These are phyloP conservation scores for Eucalyptus polybractea DNA, from an alignment of 345 rosid genomes.

Conservation along the genomic window DNA sequence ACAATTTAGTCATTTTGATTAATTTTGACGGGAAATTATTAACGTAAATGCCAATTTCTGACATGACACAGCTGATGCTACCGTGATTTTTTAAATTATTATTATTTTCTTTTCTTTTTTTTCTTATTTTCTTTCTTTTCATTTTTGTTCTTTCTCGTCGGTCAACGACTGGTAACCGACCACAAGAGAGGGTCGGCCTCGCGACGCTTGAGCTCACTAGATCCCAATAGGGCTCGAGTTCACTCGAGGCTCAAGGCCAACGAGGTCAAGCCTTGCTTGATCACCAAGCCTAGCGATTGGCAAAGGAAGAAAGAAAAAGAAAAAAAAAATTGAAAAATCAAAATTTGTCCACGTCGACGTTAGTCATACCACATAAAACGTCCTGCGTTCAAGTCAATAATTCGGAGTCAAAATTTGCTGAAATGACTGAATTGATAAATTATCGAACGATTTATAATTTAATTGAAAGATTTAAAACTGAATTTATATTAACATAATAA, in stretches of 20 bases:
- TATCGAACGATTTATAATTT: too few species aligned
- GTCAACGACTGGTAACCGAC: fast-evolving
- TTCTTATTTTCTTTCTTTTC: neutral
- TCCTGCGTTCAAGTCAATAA: fast-evolving
- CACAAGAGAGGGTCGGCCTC: neutral
- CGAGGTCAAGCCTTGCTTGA: too few species aligned
- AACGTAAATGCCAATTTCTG: fast-evolving
- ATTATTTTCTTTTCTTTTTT: fast-evolving
- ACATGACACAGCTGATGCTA: fast-evolving
- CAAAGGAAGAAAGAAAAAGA: neutral
- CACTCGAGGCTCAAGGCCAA: too few species aligned
- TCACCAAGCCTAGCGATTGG: fast-evolving
- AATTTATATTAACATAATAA: too few species aligned
- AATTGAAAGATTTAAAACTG: fast-evolving
- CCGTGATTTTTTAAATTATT: fast-evolving
- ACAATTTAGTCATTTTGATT: too few species aligned
- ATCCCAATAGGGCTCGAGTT: too few species aligned
- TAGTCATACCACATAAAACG: too few species aligned
- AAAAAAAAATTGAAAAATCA: too few species aligned
- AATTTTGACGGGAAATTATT: fast-evolving
- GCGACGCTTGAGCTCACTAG: too few species aligned
- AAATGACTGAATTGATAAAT: too few species aligned
- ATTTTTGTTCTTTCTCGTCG: too few species aligned
- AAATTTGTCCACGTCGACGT: fast-evolving
- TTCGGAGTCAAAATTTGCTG: fast-evolving